A percentile compares a stretch with the other conserved stretches of the same genome.
These are phyloP conservation scores for Skeletonema tropicum DNA, from an alignment of 108 stramenopile species.

Conservation along the genomic window DNA sequence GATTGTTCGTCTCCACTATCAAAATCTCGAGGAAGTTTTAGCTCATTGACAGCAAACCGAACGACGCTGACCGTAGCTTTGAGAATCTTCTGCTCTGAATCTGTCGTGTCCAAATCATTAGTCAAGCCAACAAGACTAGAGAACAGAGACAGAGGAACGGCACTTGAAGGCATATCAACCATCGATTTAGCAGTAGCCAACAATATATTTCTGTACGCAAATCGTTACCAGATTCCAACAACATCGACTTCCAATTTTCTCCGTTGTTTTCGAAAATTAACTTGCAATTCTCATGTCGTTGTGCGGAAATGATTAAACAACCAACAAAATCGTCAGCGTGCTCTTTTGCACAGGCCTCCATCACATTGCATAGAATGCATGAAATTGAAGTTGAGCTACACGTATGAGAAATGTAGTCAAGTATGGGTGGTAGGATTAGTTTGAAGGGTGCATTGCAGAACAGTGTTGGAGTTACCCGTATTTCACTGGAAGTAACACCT, in stretches of 20 bases:
- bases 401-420: constrained; percentile 11
- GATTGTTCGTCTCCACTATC: not conserved
- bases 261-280: constrained; percentile 25
- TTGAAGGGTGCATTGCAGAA: constrained; percentile 21
- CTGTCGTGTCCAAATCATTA: not conserved
- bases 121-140: constrained; percentile 17
- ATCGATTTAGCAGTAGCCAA: constrained; percentile 30
- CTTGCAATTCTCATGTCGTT: not conserved
- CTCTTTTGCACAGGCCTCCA: constrained; percentile 18
- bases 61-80: constrained; percentile 25
- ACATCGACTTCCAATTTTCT: constrained; percentile 17
- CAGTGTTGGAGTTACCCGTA: constrained; percentile 13
- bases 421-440: constrained; percentile 11
- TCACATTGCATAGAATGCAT: constrained; percentile 24
- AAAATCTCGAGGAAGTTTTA: not conserved
- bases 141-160: constrained; percentile 23
- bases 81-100: constrained; percentile 19
- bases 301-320: constrained; percentile 9
- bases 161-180: constrained; percentile 33
- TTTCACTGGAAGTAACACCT: not conserved
- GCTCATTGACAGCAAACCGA: constrained; percentile 12
- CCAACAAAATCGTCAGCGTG: constrained; percentile 20
- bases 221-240: constrained; percentile 15
- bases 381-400: constrained; percentile 10
- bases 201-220: constrained; percentile 25